Evolutionary conservation across 257 asterid species (phyloP).

Genomic region (Solanum chilense): DNA sequence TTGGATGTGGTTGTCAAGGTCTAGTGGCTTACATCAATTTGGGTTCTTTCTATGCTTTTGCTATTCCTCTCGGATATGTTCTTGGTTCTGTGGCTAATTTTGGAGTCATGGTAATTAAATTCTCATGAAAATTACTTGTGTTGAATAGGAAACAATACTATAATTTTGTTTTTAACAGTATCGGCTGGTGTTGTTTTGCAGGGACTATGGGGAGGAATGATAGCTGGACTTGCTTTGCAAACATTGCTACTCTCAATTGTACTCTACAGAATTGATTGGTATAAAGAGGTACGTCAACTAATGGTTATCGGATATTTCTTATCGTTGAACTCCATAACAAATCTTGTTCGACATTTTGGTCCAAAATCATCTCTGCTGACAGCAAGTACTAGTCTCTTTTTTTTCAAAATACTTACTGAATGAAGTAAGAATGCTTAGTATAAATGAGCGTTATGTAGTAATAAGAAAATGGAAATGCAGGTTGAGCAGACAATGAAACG

Average conservation of each 20-base stretch:
- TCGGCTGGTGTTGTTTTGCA: background rate
- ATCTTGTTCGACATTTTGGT: background rate
- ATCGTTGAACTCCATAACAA: background rate
- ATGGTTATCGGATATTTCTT: background rate
- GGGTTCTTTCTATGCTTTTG: slow-evolving; percentile 55
- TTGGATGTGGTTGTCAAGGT: slow-evolving; percentile 83
- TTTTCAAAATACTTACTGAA: background rate
- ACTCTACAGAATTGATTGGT: slow-evolving; percentile 62
- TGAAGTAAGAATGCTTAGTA: background rate
- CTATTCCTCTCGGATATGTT: slow-evolving; percentile 51
- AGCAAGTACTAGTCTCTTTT: background rate
- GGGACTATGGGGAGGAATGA: slow-evolving; percentile 87
- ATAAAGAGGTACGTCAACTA: slow-evolving; percentile 33
- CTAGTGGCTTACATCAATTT: slow-evolving; percentile 69
- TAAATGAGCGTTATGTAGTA: background rate
- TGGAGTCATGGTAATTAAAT: slow-evolving; percentile 36
- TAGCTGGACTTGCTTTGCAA: slow-evolving; percentile 56
- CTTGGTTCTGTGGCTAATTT: slow-evolving; percentile 52
- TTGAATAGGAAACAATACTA: background rate
- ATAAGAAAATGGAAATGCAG: slow-evolving; percentile 11
- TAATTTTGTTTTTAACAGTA: background rate
- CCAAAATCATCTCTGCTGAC: background rate
- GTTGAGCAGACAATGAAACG: slow-evolving; percentile 51
- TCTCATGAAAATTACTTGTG: background rate
- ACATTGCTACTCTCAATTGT: slow-evolving; percentile 37